Evolutionary conservation across 352 stramenopile species (phyloP), one percentile per base, ranked within the genome.

Genomic region (Plasmopara muralis): DNA sequence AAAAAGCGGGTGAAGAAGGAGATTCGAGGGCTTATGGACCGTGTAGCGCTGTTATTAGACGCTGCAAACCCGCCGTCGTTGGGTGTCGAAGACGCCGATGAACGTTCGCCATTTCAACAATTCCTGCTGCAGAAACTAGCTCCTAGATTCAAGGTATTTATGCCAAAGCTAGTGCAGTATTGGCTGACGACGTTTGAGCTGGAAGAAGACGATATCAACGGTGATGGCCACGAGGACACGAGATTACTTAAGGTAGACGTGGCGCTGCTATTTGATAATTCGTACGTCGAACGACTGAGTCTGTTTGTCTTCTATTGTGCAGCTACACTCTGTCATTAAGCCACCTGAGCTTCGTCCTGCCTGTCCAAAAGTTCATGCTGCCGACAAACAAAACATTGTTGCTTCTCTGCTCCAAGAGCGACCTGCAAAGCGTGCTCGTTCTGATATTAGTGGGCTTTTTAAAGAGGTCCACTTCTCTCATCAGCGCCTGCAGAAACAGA

Each of bases 31-130:
- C 61, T 93, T 5, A 45, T 91, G 55, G 82, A 89, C n/a, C 72
- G 77, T 9, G 68, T 91, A 14, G 83, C 83, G 13, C 57, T 93
- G 55, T 59, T 88, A 14, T 56, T 91, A 42, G 83, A 91, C 31
- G 79, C 80, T 9, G 76, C 73, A 0, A 89, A 83, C 28, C 77
- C 77, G 16, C 62, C 72, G 25, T 85, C 73, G 14, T 69, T 88
- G 45, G 72, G 57, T 13, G 81, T 84, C 16, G 75, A 75, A 15
- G 76, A 86, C 42, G 74, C 74, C 13, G 75, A 86, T 29, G 77
- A 87, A 31, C 73, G 64, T 10, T 87, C 83, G 20, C 78, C 78
- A 9, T 93, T 93, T 54, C 75, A 87, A 33, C 47, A 73, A 10
- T 87, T 92, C 29, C 44, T 93, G 5, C 45, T 82, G 41, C 66